Evolutionary conservation across 352 stramenopile species (phyloP), one percentile per base, ranked within the genome.

Genomic region (Phytophthora pseudosyringae): DNA sequence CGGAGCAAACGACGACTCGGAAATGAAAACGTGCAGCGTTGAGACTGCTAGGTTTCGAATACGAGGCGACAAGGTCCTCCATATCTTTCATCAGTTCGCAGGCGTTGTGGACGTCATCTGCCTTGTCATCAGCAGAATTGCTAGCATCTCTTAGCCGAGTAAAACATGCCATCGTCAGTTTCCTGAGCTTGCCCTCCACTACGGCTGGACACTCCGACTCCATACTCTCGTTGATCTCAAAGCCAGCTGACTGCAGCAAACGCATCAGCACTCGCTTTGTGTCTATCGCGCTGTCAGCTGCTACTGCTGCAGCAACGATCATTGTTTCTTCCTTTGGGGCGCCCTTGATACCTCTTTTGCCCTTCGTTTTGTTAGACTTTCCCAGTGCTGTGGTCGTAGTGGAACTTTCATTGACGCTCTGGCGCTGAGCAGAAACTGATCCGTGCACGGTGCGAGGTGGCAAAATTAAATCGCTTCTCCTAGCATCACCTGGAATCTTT

Each of bases 331-430:
- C 46, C 10, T 48, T 44, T 5, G 62, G 26, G 16, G 12, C 29
- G 10, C 10, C n/a, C 8, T 56, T 55, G 15, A 61, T 71, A 21
- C 65, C 50, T 25, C 65, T 71, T 40, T 75, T 77, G 46, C 52
- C 64, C n/a, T 75, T 77, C 48, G 64, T 75, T 25, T 70, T 70
- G 18, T 56, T 59, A 13, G 13, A 13, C 15, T 52, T 36, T n/a
- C 45, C 45, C 26, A 9, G 16, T n/a, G n/a, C 3, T 46, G 40
- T 29, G 40, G 40, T 46, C 40, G 16, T 31, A 15, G 4, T 46
- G 40, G 38, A 12, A 44, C 15, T 25, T 25, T 18, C 38, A 44
- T 15, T 18, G 15, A 11, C 13, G 2, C 38, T 44, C 38, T 44
- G 38, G n/a, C 13, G 38, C 31, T 35, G 31, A 3, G 31, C 31